These are phyloP conservation scores for Lepidium africanum DNA, from an alignment of 345 rosid genomes.

Conservation along the genomic window DNA sequence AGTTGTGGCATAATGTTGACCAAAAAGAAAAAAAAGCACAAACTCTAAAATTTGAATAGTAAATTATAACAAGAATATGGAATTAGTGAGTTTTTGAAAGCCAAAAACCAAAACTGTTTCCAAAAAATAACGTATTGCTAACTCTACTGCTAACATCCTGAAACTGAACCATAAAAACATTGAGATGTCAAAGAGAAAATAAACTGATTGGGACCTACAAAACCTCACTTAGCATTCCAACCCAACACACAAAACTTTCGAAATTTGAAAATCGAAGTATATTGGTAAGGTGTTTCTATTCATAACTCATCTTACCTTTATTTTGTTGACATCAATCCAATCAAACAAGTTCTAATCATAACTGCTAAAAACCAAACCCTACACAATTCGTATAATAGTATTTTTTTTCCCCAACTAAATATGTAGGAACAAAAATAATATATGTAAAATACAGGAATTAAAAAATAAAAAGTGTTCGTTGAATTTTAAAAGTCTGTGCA, in stretches of 20 bases:
- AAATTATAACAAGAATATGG: no score
- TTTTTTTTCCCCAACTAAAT: no score
- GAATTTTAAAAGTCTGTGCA: conserved; percentile 17
- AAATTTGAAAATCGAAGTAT: not conserved
- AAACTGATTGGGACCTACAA: not conserved
- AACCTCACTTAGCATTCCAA: not conserved
- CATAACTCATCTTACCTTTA: not conserved
- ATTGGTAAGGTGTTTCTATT: not conserved
- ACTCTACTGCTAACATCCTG: not conserved
- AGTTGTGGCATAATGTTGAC: no score
- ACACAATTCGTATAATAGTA: no score
- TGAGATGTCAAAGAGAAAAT: not conserved
- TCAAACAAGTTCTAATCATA: not conserved
- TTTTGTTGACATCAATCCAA: not conserved
- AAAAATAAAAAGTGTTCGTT: not conserved
- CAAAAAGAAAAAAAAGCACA: no score
- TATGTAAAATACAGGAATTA: not conserved
- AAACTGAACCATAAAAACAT: not conserved
- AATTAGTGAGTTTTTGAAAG: no score
- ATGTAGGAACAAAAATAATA: no score
- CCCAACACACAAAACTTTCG: not conserved
- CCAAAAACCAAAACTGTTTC: no score
- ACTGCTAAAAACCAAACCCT: not conserved
- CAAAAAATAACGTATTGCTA: not conserved
- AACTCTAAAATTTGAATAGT: no score